Evolutionary conservation across 345 rosid species (phyloP), one percentile per base, ranked within the genome.

Genomic region (Psidium friedrichsthalianum): DNA sequence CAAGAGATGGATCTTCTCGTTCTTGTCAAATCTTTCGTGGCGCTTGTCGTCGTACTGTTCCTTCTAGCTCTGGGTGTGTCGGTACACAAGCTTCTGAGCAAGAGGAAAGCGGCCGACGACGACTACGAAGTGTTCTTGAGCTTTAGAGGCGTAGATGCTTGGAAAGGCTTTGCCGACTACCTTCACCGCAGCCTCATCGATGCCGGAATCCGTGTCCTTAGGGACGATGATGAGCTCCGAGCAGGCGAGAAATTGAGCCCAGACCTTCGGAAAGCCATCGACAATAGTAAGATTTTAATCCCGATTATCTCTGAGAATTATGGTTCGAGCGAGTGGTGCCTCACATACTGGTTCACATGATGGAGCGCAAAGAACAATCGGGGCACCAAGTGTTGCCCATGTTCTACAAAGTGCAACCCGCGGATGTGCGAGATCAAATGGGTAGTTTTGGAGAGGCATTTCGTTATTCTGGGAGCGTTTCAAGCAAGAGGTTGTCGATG

Each of bases 121-220:
- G 61, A 56, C 25, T 56, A 24, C 2, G 27, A 56, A 56, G 61
- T 56, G 61, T 56, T 24, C 27, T 56, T 56, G 61, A 56, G 0
- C 25, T 56, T 24, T 24, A 56, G 14, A 8, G 61, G 61, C 0
- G 27, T 24, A 56, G 61, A 56, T 24, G 24, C 13, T 24, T n/a
- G 27, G 24, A 56, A 12, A 9, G 61, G 5, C 2, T 56, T 56
- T 13, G 25, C 0, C 13, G 61, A 24, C 6, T 9, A 22, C 6
- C 27, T 56, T n/a, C 24, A 24, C 61, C 0, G 0, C 5, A 24
- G 27, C 27, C 27, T 56, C 1, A 1, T 56, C 0, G 0, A 24
- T 22, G 61, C 1, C 11, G 61, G 61, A 56, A 56, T 56, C 61
- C 61, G 27, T 56, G 61, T 56, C 61, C 8, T 56, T n/a, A 24